Percentiles rank a stretch among this genome's conserved stretches.
Evolutionary conservation across 169 alveolate genomes (phyloP).

Genomic region (Plasmodium vinckei): DNA sequence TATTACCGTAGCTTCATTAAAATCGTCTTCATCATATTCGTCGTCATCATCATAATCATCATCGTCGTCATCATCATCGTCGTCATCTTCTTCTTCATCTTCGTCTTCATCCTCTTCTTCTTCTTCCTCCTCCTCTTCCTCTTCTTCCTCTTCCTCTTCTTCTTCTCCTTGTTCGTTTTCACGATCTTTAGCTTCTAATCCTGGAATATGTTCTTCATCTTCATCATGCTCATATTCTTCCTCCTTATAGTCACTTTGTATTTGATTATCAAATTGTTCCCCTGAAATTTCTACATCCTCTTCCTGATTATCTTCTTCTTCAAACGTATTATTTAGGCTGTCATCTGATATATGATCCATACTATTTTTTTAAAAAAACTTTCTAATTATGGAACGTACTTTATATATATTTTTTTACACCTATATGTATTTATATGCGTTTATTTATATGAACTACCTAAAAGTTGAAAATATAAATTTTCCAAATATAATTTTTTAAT

Average conservation of each 20-base stretch:
- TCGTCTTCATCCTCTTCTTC: slow-evolving; percentile 51
- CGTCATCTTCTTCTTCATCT: slow-evolving; percentile 56
- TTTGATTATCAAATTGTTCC: background rate
- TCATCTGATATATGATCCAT: slow-evolving; percentile 45
- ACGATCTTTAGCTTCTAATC: background rate
- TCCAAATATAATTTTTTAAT: no score
- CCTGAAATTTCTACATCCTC: slow-evolving; percentile 22
- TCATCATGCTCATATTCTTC: background rate
- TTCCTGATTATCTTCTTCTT: slow-evolving; percentile 41
- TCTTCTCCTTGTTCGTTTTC: slow-evolving; percentile 4
- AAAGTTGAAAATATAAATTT: no score
- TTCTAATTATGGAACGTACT: no score
- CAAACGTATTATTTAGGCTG: slow-evolving; percentile 20
- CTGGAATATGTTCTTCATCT: background rate
- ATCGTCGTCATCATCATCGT: slow-evolving; percentile 61
- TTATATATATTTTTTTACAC: background rate
- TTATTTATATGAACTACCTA: no score
- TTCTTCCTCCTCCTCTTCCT: slow-evolving; percentile 56
- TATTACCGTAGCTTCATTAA: slow-evolving; percentile 71
- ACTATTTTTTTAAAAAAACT: background rate
- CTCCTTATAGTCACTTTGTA: background rate
- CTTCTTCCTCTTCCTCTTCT: slow-evolving; percentile 61
- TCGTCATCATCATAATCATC: slow-evolving; percentile 67
- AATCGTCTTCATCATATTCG: slow-evolving; percentile 73
- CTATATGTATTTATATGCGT: no score